Percentiles rank a stretch among this genome's conserved stretches.
These are phyloP conservation scores for Cruciata laevipes DNA, from an alignment of 257 asterid genomes.

Conservation along the genomic window DNA sequence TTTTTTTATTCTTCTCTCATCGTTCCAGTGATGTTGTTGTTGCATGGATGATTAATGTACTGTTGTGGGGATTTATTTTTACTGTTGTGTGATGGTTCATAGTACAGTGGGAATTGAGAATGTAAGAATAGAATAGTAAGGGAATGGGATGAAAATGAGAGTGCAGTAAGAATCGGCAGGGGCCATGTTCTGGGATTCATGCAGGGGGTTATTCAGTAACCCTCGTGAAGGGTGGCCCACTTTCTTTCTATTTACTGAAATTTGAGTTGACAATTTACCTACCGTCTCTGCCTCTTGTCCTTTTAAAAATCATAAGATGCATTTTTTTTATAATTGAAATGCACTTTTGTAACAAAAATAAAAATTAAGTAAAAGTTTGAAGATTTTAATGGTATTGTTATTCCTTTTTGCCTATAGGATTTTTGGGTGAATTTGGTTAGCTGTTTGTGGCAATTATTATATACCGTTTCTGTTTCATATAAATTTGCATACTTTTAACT, in stretches of 20 bases:
- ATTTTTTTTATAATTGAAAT: too few species aligned
- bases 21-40: too few species aligned
- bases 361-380: too few species aligned
- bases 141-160: background rate
- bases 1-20: too few species aligned
- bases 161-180: conserved; percentile 21
- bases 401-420: too few species aligned
- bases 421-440: too few species aligned
- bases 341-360: too few species aligned
- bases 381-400: too few species aligned
- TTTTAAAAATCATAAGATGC: too few species aligned
- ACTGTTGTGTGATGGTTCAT: background rate
- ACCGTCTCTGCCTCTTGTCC: background rate
- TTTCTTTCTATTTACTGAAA: background rate
- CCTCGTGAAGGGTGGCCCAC: conserved; percentile 32
- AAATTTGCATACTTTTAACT: too few species aligned
- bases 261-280: background rate
- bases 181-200: conserved; percentile 24
- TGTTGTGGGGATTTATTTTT: background rate
- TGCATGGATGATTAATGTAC: background rate
- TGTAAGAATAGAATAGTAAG: background rate
- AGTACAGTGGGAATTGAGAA: background rate
- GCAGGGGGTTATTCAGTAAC: background rate
- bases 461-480: too few species aligned
- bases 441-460: too few species aligned